A percentile compares a stretch with the other conserved stretches of the same genome.
These are phyloP conservation scores for Boletus barrowsii DNA, from an alignment of 768 basidiomycete species.

Conservation along the genomic window DNA sequence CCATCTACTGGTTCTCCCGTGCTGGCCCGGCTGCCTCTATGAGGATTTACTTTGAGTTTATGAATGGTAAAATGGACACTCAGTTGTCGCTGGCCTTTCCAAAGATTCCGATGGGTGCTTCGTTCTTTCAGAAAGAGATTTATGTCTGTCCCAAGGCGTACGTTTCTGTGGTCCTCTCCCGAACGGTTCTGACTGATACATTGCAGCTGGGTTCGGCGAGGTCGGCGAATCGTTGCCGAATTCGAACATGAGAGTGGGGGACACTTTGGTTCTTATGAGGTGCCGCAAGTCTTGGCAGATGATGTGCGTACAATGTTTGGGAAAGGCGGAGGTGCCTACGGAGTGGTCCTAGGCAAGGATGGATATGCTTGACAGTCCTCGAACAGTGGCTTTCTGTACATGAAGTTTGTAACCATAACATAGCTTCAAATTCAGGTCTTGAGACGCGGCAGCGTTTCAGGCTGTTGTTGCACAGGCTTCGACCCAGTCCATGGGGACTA, in stretches of 20 bases:
- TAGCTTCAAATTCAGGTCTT: no score
- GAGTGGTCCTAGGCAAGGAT: constrained; percentile 42
- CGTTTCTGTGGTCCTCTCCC: constrained; percentile 12
- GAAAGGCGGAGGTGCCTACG: constrained; percentile 46
- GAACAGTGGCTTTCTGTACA: neutral
- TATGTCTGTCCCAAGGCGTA: constrained; percentile 35
- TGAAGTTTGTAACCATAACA: neutral
- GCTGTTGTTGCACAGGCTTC: neutral
- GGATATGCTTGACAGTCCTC: constrained; percentile 36
- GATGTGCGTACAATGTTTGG: constrained; percentile 59
- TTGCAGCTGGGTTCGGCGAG: constrained; percentile 40
- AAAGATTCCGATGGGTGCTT: constrained; percentile 45
- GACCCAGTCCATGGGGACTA: neutral
- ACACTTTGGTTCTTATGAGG: constrained; percentile 57
- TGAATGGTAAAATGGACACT: neutral
- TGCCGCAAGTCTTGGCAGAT: constrained; percentile 43
- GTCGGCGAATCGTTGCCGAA: constrained; percentile 44
- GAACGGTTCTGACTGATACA: neutral
- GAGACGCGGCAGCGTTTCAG: no score
- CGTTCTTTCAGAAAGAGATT: constrained; percentile 51
- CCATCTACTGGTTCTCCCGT: constrained; percentile 56
- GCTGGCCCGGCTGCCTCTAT: constrained; percentile 54
- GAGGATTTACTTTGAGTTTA: constrained; percentile 57
- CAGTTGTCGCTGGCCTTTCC: neutral
- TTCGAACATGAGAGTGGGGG: constrained; percentile 49